Conservation (phyloP, 805 yeast genomes). For the Limtongozyma cylindracea region DNA sequence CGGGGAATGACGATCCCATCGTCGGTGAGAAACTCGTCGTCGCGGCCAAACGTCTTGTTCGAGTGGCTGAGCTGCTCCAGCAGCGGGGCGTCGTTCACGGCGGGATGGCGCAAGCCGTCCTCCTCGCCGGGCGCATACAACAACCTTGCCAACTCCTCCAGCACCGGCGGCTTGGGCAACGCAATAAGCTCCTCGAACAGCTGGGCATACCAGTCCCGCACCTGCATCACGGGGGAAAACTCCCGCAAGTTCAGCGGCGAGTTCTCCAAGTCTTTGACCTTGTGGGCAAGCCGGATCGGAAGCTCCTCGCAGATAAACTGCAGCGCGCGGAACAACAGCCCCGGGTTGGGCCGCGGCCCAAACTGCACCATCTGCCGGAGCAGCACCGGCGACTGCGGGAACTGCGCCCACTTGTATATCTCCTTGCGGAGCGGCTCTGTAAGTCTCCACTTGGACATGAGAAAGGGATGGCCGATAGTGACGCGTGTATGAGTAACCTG, state of each 20-base stretch:
- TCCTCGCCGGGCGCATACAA: conserved; percentile 2
- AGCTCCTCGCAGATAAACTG: conserved; percentile 69
- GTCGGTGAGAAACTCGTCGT: conserved; percentile 24
- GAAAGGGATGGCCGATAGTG: no score
- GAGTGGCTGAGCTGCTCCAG: conserved; percentile 11
- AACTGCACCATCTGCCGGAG: conserved; percentile 80
- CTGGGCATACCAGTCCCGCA: conserved; percentile 77
- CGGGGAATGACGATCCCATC: conserved; percentile 20
- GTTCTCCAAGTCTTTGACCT: conserved; percentile 63
- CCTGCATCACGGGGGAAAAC: conserved; percentile 54
- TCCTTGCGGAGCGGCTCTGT: conserved; percentile 22
- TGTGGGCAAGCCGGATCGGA: conserved; percentile 66
- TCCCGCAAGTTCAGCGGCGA: conserved; percentile 52
- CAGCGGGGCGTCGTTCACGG: conserved; percentile 7
- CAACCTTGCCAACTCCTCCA: conserved; percentile 12
- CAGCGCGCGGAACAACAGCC: conserved; percentile 58
- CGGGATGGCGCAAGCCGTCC: neutral
- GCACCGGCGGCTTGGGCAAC: conserved; percentile 29
- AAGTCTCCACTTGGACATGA: conserved; percentile 28
- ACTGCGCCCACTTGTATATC: conserved; percentile 38
- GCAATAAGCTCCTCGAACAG: conserved; percentile 64
- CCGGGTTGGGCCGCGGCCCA: conserved; percentile 59
- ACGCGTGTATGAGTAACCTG: no score
- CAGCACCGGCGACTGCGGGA: conserved; percentile 68
- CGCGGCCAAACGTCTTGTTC: conserved; percentile 13